Conservation (phyloP, 1,139 yeast species). For the Geotrichum phurueaensis region DNA sequence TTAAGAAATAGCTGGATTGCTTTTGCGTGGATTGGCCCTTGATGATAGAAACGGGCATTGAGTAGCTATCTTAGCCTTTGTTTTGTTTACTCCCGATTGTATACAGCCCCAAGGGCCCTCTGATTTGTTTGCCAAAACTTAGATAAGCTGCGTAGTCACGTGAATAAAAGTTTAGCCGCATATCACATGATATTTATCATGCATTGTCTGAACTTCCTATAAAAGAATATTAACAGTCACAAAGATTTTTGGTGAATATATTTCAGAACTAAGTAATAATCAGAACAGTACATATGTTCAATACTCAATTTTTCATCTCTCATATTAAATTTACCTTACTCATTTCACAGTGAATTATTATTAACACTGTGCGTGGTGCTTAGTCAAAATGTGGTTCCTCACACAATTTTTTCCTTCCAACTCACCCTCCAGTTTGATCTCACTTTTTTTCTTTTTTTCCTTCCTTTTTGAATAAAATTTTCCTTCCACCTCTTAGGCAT, state of each 20-base stretch:
- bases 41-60: too few species aligned
- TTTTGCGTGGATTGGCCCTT: too few species aligned
- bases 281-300: neutral
- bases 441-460: slow-evolving; percentile 8
- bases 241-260: neutral
- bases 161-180: neutral
- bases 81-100: too few species aligned
- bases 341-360: neutral
- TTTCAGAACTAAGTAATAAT: neutral
- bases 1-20: too few species aligned
- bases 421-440: slow-evolving; percentile 3
- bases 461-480: slow-evolving; percentile 16
- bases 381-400: neutral
- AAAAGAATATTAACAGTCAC: slow-evolving; percentile 1
- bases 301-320: neutral
- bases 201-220: neutral
- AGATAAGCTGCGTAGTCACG: too few species aligned
- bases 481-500: slow-evolving; percentile 18
- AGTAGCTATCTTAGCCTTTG: too few species aligned
- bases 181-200: neutral
- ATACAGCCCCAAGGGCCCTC: too few species aligned
- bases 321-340: neutral
- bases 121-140: too few species aligned
- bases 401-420: slow-evolving; percentile 11
- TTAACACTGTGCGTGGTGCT: neutral